Conservation (phyloP, 805 yeast species). For the Pichia sporocuriosa region DNA sequence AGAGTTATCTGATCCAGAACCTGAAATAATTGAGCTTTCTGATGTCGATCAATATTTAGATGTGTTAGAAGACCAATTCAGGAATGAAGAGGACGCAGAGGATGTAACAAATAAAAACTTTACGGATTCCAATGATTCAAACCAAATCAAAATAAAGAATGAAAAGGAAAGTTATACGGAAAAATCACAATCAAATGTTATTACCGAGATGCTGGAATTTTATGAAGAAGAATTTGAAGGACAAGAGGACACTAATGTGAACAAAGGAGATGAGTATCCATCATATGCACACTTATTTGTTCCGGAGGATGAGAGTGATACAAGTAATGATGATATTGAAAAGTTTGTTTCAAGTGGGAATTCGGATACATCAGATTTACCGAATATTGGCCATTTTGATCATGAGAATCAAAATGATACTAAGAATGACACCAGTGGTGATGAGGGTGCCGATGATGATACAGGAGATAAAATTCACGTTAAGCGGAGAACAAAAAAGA, state of each 20-base stretch:
- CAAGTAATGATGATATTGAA: not conserved
- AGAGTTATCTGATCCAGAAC: not conserved
- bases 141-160: not conserved
- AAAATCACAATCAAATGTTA: not conserved
- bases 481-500: not conserved
- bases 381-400: too few species aligned
- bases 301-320: not conserved
- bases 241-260: not conserved
- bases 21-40: not conserved
- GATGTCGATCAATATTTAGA: not conserved
- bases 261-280: not conserved
- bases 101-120: not conserved
- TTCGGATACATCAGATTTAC: too few species aligned
- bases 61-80: not conserved
- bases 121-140: not conserved
- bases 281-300: not conserved
- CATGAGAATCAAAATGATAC: not conserved
- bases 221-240: constrained; percentile 2
- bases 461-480: not conserved
- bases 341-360: too few species aligned
- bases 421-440: not conserved
- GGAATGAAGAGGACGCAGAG: not conserved
- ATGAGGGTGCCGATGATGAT: not conserved
- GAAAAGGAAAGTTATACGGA: not conserved
- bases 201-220: not conserved